Evolutionary conservation across 306 rosid species (phyloP).

Genomic region (Prosopis cineraria): DNA sequence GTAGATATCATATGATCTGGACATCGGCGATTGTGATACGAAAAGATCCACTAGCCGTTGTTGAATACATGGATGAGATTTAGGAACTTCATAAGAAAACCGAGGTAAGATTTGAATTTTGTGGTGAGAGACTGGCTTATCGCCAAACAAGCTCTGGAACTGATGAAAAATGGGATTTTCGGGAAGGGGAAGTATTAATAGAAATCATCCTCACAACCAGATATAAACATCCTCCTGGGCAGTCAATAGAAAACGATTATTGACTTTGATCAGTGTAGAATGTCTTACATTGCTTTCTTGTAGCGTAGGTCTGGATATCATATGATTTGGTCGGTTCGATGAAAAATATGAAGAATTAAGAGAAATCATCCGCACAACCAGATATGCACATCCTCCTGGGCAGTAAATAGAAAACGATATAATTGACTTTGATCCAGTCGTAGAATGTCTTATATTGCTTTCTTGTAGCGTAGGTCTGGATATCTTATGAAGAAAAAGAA

Average conservation of each 20-base stretch:
- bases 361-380: background rate
- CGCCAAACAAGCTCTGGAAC: background rate
- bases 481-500: background rate
- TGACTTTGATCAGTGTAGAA: background rate
- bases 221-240: background rate
- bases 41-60: constrained; percentile 48
- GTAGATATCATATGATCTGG: no score
- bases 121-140: background rate
- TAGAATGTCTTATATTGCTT: background rate
- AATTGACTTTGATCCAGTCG: background rate
- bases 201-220: background rate
- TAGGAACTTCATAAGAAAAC: constrained; percentile 25
- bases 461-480: background rate
- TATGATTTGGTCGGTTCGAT: background rate
- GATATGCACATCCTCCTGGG: background rate
- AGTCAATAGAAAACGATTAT: background rate
- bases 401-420: background rate
- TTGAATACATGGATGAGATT: constrained; percentile 47
- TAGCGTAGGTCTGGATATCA: background rate
- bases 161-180: background rate
- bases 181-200: background rate
- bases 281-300: background rate
- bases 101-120: constrained; percentile 37
- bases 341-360: background rate
- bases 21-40: constrained; percentile 38